Percentiles rank a stretch among this genome's conserved stretches.
These are phyloP conservation scores for Pichia sp. DNA, from an alignment of 1,139 yeast genomes.

Conservation along the genomic window DNA sequence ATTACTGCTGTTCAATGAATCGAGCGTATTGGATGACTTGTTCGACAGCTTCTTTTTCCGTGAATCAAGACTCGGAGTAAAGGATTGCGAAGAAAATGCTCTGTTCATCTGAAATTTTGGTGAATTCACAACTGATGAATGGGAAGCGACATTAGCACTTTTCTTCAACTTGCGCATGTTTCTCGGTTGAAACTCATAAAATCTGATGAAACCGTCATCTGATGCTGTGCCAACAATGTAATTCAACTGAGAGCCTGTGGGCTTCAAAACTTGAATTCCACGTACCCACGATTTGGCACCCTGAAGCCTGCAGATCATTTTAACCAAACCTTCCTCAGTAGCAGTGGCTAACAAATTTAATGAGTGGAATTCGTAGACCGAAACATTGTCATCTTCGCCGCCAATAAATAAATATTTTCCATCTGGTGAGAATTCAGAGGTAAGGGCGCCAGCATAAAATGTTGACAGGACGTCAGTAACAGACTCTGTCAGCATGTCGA, in stretches of 20 bases:
- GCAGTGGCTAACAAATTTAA: constrained; percentile 8
- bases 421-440: constrained; percentile 57
- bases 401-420: constrained; percentile 51
- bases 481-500: constrained; percentile 43
- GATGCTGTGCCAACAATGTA: constrained; percentile 65
- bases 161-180: constrained; percentile 45
- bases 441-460: constrained; percentile 61
- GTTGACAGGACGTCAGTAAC: constrained; percentile 57
- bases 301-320: constrained; percentile 43
- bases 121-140: constrained; percentile 2
- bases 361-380: constrained; percentile 37
- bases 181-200: constrained; percentile 71
- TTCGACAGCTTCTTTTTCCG: constrained; percentile 1
- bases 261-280: constrained; percentile 39
- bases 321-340: constrained; percentile 24
- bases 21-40: constrained; percentile 1
- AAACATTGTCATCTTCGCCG: constrained; percentile 56
- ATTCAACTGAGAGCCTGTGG: constrained; percentile 21
- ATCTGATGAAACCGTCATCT: constrained; percentile 57
- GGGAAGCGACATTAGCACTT: constrained; percentile 2
- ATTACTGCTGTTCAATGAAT: constrained; percentile 12
- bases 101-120: constrained; percentile 8
- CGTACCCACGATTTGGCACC: constrained; percentile 66
- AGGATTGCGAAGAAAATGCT: constrained; percentile 9
- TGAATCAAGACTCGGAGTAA: constrained; percentile 5